Percentiles rank a stretch among this genome's conserved stretches.
These are phyloP conservation scores for Pseudocercospora musae DNA, from an alignment of 2,329 filamentous ascomycete species.

Conservation along the genomic window DNA sequence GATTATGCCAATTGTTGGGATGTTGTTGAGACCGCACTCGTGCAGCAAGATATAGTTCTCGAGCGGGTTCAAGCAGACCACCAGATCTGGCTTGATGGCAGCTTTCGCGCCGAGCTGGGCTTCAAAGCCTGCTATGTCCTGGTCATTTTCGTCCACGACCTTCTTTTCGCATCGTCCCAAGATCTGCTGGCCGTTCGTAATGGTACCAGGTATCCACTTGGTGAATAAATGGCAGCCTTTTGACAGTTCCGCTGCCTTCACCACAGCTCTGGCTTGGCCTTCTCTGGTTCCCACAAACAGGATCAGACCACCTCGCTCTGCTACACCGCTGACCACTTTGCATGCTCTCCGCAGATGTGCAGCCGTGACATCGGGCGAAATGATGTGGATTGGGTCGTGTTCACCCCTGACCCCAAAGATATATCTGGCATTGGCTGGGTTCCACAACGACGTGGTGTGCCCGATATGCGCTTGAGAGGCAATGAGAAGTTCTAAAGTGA, in stretches of 20 bases:
- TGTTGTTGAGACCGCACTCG: conserved; percentile 82
- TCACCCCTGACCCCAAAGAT: conserved; percentile 87
- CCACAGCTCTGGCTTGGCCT: conserved; percentile 76
- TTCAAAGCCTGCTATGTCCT: conserved; percentile 61
- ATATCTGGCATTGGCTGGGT: conserved; percentile 88
- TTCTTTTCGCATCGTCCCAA: conserved; percentile 66
- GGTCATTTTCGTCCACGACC: conserved; percentile 74
- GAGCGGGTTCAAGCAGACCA: conserved; percentile 85
- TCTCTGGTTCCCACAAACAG: conserved; percentile 85
- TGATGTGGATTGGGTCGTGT: conserved; percentile 68
- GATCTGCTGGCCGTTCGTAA: conserved; percentile 91
- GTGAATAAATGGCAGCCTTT: conserved; percentile 85
- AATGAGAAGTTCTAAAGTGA: conserved; percentile 87
- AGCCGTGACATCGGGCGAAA: conserved; percentile 83
- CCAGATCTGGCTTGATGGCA: conserved; percentile 79
- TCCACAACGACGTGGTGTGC: conserved; percentile 88
- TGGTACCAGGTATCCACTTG: conserved; percentile 84
- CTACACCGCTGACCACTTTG: conserved; percentile 85
- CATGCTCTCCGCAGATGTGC: conserved; percentile 88
- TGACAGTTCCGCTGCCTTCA: conserved; percentile 73
- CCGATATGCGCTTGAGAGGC: conserved; percentile 85
- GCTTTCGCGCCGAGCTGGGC: conserved; percentile 60
- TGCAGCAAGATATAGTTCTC: conserved; percentile 90
- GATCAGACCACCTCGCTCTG: conserved; percentile 76
- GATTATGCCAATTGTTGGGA: conserved; percentile 91